These are phyloP conservation scores for Populus hybrid DNA, from an alignment of 441 rosid genomes.

Conservation along the genomic window DNA sequence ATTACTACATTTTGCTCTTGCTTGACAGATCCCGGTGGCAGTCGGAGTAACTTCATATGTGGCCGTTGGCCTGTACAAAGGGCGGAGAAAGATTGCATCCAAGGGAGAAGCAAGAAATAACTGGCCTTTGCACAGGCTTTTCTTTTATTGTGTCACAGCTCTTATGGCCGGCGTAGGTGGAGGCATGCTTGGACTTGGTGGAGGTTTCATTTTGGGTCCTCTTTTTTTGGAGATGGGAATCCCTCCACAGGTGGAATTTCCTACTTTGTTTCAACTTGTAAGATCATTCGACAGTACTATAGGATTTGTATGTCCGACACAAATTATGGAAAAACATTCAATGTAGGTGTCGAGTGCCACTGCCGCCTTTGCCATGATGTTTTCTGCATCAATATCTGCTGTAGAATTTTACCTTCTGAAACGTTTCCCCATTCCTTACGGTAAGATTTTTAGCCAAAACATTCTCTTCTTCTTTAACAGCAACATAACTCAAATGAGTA, in stretches of 20 bases:
- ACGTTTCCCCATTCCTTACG: slow-evolving; percentile 57
- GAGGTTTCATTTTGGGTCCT: slow-evolving; percentile 65
- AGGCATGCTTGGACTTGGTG: slow-evolving; percentile 69
- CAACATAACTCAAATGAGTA: background rate
- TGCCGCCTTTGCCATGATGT: slow-evolving; percentile 55
- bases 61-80: slow-evolving; percentile 48
- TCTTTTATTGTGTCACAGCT: slow-evolving; percentile 36
- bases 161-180: slow-evolving; percentile 46
- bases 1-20: background rate
- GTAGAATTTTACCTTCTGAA: slow-evolving; percentile 52
- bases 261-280: background rate
- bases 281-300: no score
- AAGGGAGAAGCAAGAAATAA: slow-evolving; percentile 33
- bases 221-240: slow-evolving; percentile 59
- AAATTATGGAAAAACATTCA: no score
- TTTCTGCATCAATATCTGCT: slow-evolving; percentile 63
- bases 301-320: no score
- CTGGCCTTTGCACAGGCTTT: slow-evolving; percentile 41
- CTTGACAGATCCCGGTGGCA: slow-evolving; percentile 49
- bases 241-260: slow-evolving; percentile 54
- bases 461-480: background rate
- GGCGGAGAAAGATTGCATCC: slow-evolving; percentile 41
- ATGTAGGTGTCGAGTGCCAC: slow-evolving; percentile 64
- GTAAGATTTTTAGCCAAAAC: slow-evolving; percentile 6
- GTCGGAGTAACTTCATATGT: slow-evolving; percentile 38